Evolutionary conservation across 108 stramenopile species (phyloP), one percentile per base, ranked within the genome.

Genomic region (Parmales sp.): DNA sequence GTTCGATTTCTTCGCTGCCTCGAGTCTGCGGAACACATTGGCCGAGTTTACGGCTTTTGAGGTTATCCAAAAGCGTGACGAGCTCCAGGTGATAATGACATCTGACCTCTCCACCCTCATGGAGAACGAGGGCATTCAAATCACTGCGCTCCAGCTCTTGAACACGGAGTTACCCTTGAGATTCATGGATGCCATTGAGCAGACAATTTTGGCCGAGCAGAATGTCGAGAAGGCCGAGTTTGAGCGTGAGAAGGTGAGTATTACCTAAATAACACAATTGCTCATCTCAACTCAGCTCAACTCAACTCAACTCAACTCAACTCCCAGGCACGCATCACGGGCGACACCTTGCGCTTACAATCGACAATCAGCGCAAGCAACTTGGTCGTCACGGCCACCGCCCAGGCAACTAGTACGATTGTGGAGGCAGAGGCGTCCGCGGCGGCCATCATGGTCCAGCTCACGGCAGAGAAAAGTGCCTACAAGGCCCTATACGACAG

Each of bases 1-100:
- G n/a, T 60, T 60, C 54, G 54, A 60, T 34, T 60, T 34, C 54
- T 60, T 34, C 54, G 54, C 54, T 6, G 54, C 29, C 3, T 60
- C 54, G 16, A 34, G 29, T 34, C 4, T 60, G 3, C 13, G 54
- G 31, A 34, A 60, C 54, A 60, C 54, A 2, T 13, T 60, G 5
- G 54, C 54, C 3, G 3, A 2, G 3, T 60, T 34, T 34, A 60
- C 29, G 6, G 54, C 54, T 29, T 60, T 60, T 20, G 54, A 60
- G 31, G 54, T 60, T 11, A 60, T 60, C 54, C 29, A 28, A 5
- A 60, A 26, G 54, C 54, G 54, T 34, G n/a, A 11, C 26, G n/a
- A n/a, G n/a, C n/a, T n/a, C n/a, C n/a, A n/a, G n/a, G n/a, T n/a
- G n/a, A n/a, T n/a, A n/a, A n/a, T n/a, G n/a, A n/a, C n/a, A n/a